A percentile compares a stretch with the other conserved stretches of the same genome.
Evolutionary conservation across 768 basidiomycete genomes (phyloP).

Genomic region (Leccinum rimulosum): DNA sequence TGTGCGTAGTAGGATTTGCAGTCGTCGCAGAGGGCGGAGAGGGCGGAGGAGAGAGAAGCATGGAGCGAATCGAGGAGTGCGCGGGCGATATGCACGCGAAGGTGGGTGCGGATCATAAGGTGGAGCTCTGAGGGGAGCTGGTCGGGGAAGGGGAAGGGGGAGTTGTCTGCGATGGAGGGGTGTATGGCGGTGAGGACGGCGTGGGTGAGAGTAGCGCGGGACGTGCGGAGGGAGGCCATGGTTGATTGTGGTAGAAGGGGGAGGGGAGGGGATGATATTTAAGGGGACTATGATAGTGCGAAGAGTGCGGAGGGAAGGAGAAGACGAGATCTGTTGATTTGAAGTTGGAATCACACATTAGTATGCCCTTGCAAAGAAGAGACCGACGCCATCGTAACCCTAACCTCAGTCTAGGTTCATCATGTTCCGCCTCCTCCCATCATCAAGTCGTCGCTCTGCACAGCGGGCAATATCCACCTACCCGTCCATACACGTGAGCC

Average conservation of each 20-base stretch:
- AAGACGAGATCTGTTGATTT: conserved; percentile 6
- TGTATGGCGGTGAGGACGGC: conserved; percentile 50
- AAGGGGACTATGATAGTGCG: conserved; percentile 12
- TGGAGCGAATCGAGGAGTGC: conserved; percentile 43
- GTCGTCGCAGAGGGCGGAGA: conserved; percentile 42
- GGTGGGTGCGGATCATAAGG: conserved; percentile 46
- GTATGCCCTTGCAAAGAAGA: conserved; percentile 5
- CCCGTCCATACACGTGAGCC: conserved; percentile 48
- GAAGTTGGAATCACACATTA: neutral
- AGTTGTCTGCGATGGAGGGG: conserved; percentile 37
- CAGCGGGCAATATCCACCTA: conserved; percentile 41
- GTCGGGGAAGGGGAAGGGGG: conserved; percentile 20
- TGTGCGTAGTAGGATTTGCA: conserved; percentile 52
- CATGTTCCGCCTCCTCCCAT: neutral
- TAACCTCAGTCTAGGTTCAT: conserved; percentile 35
- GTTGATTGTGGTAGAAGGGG: neutral
- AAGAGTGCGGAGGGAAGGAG: conserved; percentile 24
- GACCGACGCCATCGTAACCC: conserved; percentile 26
- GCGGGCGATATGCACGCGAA: conserved; percentile 42
- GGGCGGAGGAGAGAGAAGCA: conserved; percentile 34
- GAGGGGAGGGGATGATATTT: conserved; percentile 18
- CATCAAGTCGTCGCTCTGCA: conserved; percentile 8
- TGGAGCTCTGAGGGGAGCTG: conserved; percentile 52
- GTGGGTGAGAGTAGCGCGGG: conserved; percentile 48
- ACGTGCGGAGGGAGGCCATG: conserved; percentile 32